Evolutionary conservation across 352 stramenopile genomes (phyloP).

Genomic region (Phytopythium vexans): DNA sequence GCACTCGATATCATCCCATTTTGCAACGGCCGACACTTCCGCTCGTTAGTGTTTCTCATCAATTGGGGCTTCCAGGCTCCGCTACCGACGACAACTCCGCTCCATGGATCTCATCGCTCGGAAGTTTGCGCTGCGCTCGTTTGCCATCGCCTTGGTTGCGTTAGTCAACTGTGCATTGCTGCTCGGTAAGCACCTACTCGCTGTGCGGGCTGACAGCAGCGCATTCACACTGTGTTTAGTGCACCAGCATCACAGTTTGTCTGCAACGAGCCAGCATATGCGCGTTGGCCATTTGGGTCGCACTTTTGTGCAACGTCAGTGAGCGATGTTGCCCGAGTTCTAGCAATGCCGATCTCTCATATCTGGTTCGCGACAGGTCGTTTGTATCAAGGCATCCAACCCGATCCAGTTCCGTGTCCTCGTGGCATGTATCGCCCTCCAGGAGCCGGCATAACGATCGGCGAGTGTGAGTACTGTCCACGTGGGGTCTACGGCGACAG

Average conservation of each 20-base stretch:
- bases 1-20: too few species aligned
- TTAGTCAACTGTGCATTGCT: constrained; percentile 1
- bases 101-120: neutral
- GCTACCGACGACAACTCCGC: neutral
- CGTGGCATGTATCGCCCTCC: constrained; percentile 62
- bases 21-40: too few species aligned
- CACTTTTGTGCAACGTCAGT: neutral
- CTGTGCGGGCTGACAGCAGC: neutral
- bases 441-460: constrained; percentile 35
- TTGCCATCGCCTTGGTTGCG: neutral
- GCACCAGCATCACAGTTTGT: neutral
- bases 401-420: constrained; percentile 32
- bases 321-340: neutral
- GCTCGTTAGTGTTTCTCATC: too few species aligned
- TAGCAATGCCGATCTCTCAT: neutral
- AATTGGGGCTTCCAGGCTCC: too few species aligned
- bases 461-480: constrained; percentile 69
- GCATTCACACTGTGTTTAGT: neutral
- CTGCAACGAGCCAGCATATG: neutral
- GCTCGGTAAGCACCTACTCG: neutral
- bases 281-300: neutral
- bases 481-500: constrained; percentile 72
- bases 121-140: neutral
- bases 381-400: constrained; percentile 56
- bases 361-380: constrained; percentile 6